phyloP scores from a whole-genome alignment of 257 asterid species.

The Thymus quinquecostatus region DNA sequence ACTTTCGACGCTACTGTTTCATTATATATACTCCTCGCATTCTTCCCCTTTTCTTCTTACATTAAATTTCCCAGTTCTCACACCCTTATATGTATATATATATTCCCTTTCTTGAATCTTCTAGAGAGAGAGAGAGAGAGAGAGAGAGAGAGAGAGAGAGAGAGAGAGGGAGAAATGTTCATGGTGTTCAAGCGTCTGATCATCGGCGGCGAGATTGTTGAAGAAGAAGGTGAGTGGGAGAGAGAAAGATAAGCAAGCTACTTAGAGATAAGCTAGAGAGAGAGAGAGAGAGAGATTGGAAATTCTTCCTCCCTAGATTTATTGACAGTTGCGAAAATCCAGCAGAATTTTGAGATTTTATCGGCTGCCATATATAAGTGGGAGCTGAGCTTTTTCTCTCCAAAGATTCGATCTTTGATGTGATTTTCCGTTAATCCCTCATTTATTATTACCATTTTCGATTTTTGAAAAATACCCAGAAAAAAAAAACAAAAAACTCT shows the following conservation, averaged over 20 bases:
- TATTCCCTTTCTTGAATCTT: slow-evolving; percentile 26
- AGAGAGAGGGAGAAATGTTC: slow-evolving; percentile 57
- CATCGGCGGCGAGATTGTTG: slow-evolving; percentile 83
- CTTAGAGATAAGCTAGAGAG: neutral
- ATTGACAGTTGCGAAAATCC: slow-evolving; percentile 1
- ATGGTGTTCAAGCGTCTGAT: slow-evolving; percentile 73
- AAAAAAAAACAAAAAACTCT: neutral
- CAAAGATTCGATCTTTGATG: neutral
- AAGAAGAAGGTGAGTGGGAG: slow-evolving; percentile 88
- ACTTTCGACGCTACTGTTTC: slow-evolving; percentile 23
- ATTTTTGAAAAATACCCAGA: neutral
- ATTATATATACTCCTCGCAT: slow-evolving; percentile 16
- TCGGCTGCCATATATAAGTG: slow-evolving; percentile 23
- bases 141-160: neutral
- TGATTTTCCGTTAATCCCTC: slow-evolving; percentile 22
- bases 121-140: too few species aligned
- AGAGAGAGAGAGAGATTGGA: neutral
- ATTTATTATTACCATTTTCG: neutral
- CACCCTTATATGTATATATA: too few species aligned
- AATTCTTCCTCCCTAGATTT: too few species aligned
- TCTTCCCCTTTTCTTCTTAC: neutral
- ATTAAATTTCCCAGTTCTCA: too few species aligned
- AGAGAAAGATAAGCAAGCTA: slow-evolving; percentile 56
- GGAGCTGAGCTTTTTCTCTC: neutral
- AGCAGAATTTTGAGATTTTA: slow-evolving; percentile 3